These are phyloP conservation scores for Hypoxylon sp. DNA, from an alignment of 2,329 filamentous ascomycete genomes.

Conservation along the genomic window DNA sequence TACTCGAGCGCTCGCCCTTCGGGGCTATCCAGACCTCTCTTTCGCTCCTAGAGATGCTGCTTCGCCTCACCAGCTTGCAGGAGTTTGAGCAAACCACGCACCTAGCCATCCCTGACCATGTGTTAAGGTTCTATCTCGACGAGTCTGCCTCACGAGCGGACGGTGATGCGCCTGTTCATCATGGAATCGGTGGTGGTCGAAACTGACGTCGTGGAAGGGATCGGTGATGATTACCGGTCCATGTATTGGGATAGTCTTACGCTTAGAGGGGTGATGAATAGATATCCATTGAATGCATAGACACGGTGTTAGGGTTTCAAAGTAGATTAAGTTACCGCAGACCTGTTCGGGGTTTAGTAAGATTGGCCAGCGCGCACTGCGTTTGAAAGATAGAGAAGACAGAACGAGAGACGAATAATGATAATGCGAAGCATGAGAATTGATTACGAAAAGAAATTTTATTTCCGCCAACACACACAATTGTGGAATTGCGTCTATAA, in stretches of 20 bases:
- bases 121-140: conserved; percentile 88
- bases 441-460: background rate
- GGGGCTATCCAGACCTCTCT: conserved; percentile 68
- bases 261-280: background rate
- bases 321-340: background rate
- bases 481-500: background rate
- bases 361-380: conserved; percentile 4
- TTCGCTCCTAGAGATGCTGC: conserved; percentile 89
- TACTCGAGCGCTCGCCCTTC: conserved; percentile 64
- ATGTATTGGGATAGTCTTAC: background rate
- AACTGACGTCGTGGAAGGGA: background rate
- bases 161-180: conserved; percentile 56
- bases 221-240: background rate
- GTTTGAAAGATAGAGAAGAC: conserved; percentile 6
- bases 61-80: conserved; percentile 88
- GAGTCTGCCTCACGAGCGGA: conserved; percentile 69
- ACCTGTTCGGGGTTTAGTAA: background rate
- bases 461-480: background rate
- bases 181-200: conserved; percentile 17
- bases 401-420: conserved; percentile 20
- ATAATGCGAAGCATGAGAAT: conserved; percentile 7
- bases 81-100: conserved; percentile 93
- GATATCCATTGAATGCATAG: background rate
- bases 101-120: conserved; percentile 89
- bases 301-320: background rate